A percentile compares a stretch with the other conserved stretches of the same genome.
phyloP scores from a whole-genome alignment of 2,329 filamentous ascomycete genomes.

The Aspergillus sp. region DNA sequence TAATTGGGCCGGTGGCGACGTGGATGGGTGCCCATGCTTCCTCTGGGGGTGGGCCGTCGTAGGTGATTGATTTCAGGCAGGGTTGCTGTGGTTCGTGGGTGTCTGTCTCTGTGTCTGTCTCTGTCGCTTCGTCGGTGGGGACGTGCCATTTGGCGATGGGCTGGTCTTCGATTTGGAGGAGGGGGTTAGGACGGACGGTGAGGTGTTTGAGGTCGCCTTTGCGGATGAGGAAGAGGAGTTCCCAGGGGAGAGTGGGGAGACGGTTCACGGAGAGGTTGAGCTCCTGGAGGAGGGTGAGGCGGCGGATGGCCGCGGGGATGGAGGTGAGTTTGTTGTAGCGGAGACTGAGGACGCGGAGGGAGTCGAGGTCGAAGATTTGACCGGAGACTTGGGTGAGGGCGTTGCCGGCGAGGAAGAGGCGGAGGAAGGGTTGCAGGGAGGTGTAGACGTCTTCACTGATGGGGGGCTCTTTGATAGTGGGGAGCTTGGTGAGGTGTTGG shows the following conservation, averaged over 20 bases:
- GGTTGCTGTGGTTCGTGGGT: not conserved
- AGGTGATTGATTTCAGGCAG: conserved; percentile 21
- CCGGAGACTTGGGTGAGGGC: conserved; percentile 37
- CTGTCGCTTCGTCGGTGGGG: not conserved
- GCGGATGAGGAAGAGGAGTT: conserved; percentile 45
- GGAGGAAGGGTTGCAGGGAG: conserved; percentile 45
- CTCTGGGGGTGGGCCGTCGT: conserved; percentile 29
- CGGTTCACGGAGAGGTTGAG: conserved; percentile 50
- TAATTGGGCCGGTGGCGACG: conserved; percentile 38
- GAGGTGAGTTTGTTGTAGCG: conserved; percentile 48
- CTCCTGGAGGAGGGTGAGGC: conserved; percentile 44
- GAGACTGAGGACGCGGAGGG: conserved; percentile 48
- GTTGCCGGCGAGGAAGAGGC: conserved; percentile 49
- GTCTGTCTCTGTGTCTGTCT: too few species aligned
- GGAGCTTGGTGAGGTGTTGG: conserved; percentile 44
- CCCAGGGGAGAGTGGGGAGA: conserved; percentile 47
- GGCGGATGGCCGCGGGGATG: conserved; percentile 45
- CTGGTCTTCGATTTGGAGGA: conserved; percentile 34
- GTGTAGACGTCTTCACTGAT: conserved; percentile 41
- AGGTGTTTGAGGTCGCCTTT: conserved; percentile 43
- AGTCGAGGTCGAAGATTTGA: conserved; percentile 46
- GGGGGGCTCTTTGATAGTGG: conserved; percentile 35
- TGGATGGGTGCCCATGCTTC: conserved; percentile 41
- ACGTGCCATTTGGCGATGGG: conserved; percentile 38
- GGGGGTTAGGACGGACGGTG: conserved; percentile 44